Evolutionary conservation across 2,329 filamentous ascomycete genomes (phyloP).

Genomic region (Kalaharituber pfeilii): DNA sequence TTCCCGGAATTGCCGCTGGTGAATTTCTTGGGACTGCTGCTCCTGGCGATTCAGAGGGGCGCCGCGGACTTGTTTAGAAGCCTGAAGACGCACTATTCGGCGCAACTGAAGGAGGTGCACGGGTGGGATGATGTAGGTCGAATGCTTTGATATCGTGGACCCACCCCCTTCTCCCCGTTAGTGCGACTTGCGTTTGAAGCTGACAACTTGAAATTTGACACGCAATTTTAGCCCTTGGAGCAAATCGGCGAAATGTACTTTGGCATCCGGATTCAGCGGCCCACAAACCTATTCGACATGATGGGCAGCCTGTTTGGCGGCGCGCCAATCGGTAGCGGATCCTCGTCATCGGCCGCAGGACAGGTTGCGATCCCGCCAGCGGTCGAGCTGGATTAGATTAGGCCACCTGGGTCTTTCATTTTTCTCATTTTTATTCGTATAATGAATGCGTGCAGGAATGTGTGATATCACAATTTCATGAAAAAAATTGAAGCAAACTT

Average conservation of each 20-base stretch:
- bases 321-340: constrained; percentile 21
- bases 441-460: too few species aligned
- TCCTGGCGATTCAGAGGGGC: constrained; percentile 59
- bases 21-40: constrained; percentile 76
- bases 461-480: too few species aligned
- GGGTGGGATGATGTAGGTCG: constrained; percentile 51
- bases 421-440: too few species aligned
- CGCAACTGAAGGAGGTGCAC: constrained; percentile 57
- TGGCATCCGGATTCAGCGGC: constrained; percentile 67
- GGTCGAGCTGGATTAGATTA: too few species aligned
- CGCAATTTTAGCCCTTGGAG: constrained; percentile 42
- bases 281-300: constrained; percentile 93
- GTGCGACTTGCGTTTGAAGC: too few species aligned
- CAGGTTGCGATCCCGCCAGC: too few species aligned
- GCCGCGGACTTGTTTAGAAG: constrained; percentile 62
- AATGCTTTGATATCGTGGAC: too few species aligned
- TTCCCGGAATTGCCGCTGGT: constrained; percentile 86
- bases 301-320: constrained; percentile 90
- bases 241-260: constrained; percentile 96
- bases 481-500: too few species aligned
- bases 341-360: too few species aligned
- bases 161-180: too few species aligned
- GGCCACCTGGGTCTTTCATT: too few species aligned
- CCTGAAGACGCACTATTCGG: constrained; percentile 62
- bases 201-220: background rate